Base-by-base conservation (phyloP, 2,329 filamentous ascomycete species). In the Samsoniella hepiali region DNA sequence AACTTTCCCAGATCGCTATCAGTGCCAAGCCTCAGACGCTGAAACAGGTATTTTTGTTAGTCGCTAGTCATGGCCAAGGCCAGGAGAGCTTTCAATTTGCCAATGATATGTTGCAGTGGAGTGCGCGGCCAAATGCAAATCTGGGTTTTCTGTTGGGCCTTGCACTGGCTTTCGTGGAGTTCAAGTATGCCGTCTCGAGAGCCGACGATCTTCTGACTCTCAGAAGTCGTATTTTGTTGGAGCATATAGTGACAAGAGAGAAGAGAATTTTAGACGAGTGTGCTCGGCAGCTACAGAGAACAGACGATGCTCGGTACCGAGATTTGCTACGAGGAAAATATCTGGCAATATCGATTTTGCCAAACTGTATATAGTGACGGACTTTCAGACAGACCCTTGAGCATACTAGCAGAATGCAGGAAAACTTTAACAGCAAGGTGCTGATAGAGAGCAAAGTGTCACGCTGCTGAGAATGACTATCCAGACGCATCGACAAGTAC, bases 91-190 rank as follows among this genome's bases (percentile, higher is more conserved):
- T 36, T 45, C 29, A 22, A 17, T n/a, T 58, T 15, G 55, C 42
- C 11, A 58, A 47, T 47, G 42, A 58, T n/a, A 58, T 58, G 55
- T 5, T 58, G 27, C 29, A 15, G 9, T 58, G 55, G 55, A 36
- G 55, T 1, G 42, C 55, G 40, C 40, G 40, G 55, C 55, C 55
- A 9, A 58, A 1, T 8, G 40, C 40, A 29, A 58, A 58, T 10
- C 42, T 58, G 10, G 55, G 55, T 1, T 29, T 58, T 47, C 55
- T 58, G 17, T 17, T 58, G 29, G 55, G 55, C 3, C 15, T 45
- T 5, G 31, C 55, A 17, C n/a, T 47, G 40, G 55, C 55, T 9
- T 47, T 40, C 15, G 40, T 58, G 3, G 55, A 58, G 9, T 27
- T 58, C 3, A 58, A 58, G 42, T 15, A 17, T 27, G 42, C 55